Conservation (phyloP, 805 yeast species). For the Priceomyces carsonii region DNA sequence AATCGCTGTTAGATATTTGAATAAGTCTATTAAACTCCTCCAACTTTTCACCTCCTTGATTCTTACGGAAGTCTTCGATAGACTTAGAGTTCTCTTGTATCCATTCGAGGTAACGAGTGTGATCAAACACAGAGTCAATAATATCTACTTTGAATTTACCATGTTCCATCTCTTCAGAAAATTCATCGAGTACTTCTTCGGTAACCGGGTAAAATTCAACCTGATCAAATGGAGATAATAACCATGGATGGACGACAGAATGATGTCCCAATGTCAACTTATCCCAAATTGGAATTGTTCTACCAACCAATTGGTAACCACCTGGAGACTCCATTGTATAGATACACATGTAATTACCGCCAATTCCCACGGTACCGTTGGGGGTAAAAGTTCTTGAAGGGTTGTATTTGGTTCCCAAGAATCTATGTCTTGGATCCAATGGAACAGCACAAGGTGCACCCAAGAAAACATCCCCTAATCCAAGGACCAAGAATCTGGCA, state of each 20-base stretch:
- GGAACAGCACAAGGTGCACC: constrained; percentile 99
- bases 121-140: constrained; percentile 79
- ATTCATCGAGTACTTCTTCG: constrained; percentile 75
- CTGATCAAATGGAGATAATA: constrained; percentile 89
- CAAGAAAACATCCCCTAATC: constrained; percentile 94
- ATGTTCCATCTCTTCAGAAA: constrained; percentile 71
- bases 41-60: constrained; percentile 77
- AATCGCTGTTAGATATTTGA: constrained; percentile 76
- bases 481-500: constrained; percentile 89
- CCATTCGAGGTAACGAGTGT: constrained; percentile 77
- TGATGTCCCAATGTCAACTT: constrained; percentile 77
- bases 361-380: constrained; percentile 96
- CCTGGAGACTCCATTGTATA: constrained; percentile 99
- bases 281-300: constrained; percentile 98
- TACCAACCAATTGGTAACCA: constrained; percentile 94
- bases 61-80: constrained; percentile 64
- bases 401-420: constrained; percentile 90
- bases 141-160: constrained; percentile 79
- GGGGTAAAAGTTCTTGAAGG: constrained; percentile 97
- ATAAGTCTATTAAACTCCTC: constrained; percentile 85
- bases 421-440: constrained; percentile 91
- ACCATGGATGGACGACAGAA: constrained; percentile 71
- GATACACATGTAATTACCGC: constrained; percentile 98
- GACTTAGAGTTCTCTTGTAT: constrained; percentile 69
- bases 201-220: constrained; percentile 90